Percentiles rank a stretch among this genome's conserved stretches.
These are phyloP conservation scores for Castanospermum australe DNA, from an alignment of 306 rosid species.

Conservation along the genomic window DNA sequence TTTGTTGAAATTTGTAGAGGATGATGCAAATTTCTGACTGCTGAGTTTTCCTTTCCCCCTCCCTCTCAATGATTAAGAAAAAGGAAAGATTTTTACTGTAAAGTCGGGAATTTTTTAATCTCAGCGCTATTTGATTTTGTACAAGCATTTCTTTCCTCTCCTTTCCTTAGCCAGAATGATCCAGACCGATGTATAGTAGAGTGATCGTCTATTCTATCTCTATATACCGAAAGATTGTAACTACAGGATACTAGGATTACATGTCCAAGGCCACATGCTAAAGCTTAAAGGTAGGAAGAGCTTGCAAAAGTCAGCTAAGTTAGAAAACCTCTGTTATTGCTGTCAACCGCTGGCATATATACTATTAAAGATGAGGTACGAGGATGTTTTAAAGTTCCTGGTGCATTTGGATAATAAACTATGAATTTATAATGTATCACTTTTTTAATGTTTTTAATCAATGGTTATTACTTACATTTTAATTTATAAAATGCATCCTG, in stretches of 20 bases:
- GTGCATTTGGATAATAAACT: too few species aligned
- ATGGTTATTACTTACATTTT: too few species aligned
- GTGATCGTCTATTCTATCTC: background rate
- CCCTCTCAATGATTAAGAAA: conserved; percentile 13
- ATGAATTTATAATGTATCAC: too few species aligned
- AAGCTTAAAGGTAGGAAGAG: background rate
- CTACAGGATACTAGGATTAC: conserved; percentile 16
- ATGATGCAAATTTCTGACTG: conserved; percentile 73
- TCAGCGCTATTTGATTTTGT: conserved; percentile 39
- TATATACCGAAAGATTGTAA: conserved; percentile 17
- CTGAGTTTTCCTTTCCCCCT: background rate
- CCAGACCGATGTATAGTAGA: conserved; percentile 1
- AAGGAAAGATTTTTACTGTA: conserved; percentile 47
- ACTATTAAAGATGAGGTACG: too few species aligned
- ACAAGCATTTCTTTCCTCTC: conserved; percentile 13
- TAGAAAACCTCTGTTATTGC: background rate
- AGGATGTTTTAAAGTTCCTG: too few species aligned
- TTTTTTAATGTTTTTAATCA: too few species aligned
- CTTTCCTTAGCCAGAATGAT: background rate
- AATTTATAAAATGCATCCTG: too few species aligned
- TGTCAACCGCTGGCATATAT: background rate
- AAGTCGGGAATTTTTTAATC: conserved; percentile 54
- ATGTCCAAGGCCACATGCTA: background rate
- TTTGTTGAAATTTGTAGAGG: conserved; percentile 68
- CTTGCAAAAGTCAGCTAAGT: background rate